These are phyloP conservation scores for Arbutus unedo DNA, from an alignment of 148 eudicot genomes.

Conservation along the genomic window DNA sequence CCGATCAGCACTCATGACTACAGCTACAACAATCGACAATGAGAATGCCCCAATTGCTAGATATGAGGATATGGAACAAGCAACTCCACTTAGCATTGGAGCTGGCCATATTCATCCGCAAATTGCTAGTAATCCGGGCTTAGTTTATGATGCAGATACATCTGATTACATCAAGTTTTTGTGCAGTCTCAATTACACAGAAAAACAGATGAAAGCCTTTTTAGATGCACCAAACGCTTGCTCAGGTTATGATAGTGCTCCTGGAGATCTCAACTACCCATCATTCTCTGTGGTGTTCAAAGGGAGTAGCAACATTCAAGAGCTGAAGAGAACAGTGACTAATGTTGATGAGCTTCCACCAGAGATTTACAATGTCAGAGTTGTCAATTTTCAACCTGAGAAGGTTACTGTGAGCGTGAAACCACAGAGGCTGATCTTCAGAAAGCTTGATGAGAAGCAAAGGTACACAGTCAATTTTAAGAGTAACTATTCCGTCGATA, in stretches of 20 bases:
- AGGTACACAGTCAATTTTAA: conserved; percentile 11
- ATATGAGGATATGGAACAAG: conserved; percentile 6
- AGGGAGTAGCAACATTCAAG: not conserved
- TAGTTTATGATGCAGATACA: conserved; percentile 12
- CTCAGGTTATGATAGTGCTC: conserved; percentile 4
- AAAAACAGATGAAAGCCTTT: conserved; percentile 11
- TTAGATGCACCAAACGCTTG: conserved; percentile 6
- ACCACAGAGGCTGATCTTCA: conserved; percentile 11
- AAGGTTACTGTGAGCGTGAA: conserved; percentile 1
- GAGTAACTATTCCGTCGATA: not conserved
- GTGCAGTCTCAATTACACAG: conserved; percentile 12
- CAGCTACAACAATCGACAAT: not conserved
- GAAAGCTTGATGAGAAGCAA: conserved; percentile 9
- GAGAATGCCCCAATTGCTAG: not conserved
- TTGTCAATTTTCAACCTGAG: not conserved
- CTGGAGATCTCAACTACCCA: conserved; percentile 20
- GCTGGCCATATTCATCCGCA: conserved; percentile 16
- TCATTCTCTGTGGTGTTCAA: conserved; percentile 18
- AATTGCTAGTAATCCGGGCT: conserved; percentile 15
- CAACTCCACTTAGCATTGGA: conserved; percentile 20
- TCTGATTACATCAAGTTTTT: conserved; percentile 15
- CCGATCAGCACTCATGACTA: conserved; percentile 14
- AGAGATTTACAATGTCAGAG: not conserved
- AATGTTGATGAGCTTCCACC: conserved; percentile 1
- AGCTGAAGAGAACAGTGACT: conserved; percentile 15